These are phyloP conservation scores for Aspergillus oerlinghausenensis DNA, from an alignment of 2,329 filamentous ascomycete genomes.

Conservation along the genomic window DNA sequence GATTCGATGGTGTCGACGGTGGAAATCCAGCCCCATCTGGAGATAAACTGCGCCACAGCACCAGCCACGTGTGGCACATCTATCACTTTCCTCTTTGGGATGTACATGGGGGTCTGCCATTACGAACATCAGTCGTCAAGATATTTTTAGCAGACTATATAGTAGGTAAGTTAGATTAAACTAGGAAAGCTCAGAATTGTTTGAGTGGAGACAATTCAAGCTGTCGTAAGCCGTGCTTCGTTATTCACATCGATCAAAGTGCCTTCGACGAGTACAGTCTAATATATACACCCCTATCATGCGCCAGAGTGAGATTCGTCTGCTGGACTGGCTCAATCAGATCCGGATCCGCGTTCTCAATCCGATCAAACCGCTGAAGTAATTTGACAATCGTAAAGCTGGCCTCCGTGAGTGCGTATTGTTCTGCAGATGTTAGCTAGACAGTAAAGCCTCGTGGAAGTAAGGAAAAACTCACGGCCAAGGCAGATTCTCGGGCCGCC, in stretches of 20 bases:
- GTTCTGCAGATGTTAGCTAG: conserved; percentile 23
- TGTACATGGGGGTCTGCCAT: not conserved
- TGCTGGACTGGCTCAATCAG: conserved; percentile 26
- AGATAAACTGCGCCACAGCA: not conserved
- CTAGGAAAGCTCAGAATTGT: not conserved
- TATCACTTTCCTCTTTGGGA: not conserved
- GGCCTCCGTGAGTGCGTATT: conserved; percentile 41
- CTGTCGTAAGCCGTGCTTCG: not conserved
- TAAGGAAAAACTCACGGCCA: conserved; percentile 28
- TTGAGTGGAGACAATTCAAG: not conserved
- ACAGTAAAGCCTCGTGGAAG: not conserved
- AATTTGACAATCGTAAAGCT: conserved; percentile 37
- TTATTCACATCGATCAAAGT: not conserved
- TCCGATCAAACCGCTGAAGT: conserved; percentile 33
- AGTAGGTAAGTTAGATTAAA: no score
- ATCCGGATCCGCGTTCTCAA: conserved; percentile 32
- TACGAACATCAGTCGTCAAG: not conserved
- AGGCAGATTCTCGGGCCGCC: conserved; percentile 38
- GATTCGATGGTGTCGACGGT: not conserved
- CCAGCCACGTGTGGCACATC: not conserved
- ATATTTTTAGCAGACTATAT: no score
- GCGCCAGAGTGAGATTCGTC: conserved; percentile 29
- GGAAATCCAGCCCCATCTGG: not conserved
- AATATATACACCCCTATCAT: conserved; percentile 27
- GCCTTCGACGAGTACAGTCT: conserved; percentile 18